Conservation (phyloP, 148 eudicot species). For the Limonium bicolor region DNA sequence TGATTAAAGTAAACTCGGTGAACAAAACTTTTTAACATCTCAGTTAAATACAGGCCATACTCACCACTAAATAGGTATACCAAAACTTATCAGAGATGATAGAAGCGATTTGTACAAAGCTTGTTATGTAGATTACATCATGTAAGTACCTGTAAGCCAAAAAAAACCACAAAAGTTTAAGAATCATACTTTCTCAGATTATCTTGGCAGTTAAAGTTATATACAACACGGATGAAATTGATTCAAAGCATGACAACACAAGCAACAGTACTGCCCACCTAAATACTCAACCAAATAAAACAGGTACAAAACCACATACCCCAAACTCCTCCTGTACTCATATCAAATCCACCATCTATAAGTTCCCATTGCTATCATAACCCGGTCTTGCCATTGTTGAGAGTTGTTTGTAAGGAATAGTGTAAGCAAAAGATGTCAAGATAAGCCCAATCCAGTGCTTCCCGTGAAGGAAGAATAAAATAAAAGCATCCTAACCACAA, state of each 20-base stretch:
- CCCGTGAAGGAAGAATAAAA: slow-evolving; percentile 61
- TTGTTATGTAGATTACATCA: slow-evolving; percentile 79
- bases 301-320: slow-evolving; percentile 30
- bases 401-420: slow-evolving; percentile 71
- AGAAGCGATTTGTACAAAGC: slow-evolving; percentile 67
- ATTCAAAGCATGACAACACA: too few relatives aligned
- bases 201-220: too few relatives aligned
- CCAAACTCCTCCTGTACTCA: slow-evolving; percentile 85
- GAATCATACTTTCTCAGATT: too few relatives aligned
- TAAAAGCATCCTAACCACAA: slow-evolving; percentile 50
- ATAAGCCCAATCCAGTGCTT: slow-evolving; percentile 61
- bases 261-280: too few relatives aligned
- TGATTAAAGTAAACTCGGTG: too few relatives aligned
- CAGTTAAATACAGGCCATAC: slow-evolving; percentile 8
- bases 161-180: slow-evolving; percentile 3
- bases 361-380: slow-evolving; percentile 59
- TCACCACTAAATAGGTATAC: slow-evolving; percentile 87
- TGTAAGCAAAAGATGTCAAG: slow-evolving; percentile 49
- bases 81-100: slow-evolving; percentile 82
- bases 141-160: slow-evolving; percentile 66
- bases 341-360: slow-evolving; percentile 87
- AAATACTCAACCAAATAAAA: background rate
- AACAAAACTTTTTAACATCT: too few relatives aligned
- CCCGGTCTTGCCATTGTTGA: slow-evolving; percentile 66
- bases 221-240: too few relatives aligned